Conservation (phyloP, 2,329 filamentous ascomycete genomes). For the Ramularia collo-cygni region DNA sequence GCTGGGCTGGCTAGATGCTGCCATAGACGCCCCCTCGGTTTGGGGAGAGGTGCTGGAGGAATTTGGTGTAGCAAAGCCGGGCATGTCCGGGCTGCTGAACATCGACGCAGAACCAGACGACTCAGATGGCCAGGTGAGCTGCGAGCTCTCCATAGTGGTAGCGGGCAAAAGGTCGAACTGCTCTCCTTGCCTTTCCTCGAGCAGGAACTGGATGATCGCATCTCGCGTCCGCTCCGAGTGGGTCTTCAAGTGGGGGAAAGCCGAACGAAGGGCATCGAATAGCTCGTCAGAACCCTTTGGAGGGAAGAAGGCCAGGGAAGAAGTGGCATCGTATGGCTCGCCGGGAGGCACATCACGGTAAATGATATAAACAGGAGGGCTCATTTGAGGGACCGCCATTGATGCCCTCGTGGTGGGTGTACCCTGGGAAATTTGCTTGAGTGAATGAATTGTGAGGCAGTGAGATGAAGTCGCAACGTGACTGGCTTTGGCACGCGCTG, state of each 20-base stretch:
- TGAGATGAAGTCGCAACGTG: too few relatives aligned
- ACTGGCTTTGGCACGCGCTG: too few relatives aligned
- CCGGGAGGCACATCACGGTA: constrained; percentile 23
- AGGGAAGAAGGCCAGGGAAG: constrained; percentile 28
- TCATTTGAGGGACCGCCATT: too few relatives aligned
- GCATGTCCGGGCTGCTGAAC: constrained; percentile 28
- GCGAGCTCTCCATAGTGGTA: constrained; percentile 16
- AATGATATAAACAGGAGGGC: constrained; percentile 22
- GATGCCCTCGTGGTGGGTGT: too few relatives aligned
- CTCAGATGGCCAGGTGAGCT: constrained; percentile 24
- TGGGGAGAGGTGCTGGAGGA: constrained; percentile 24
- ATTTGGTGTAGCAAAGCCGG: constrained; percentile 24
- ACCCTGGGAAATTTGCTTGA: too few relatives aligned
- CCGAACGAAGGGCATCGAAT: constrained; percentile 28
- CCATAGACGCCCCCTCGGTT: constrained; percentile 15
- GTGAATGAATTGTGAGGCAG: too few relatives aligned
- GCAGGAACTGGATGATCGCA: constrained; percentile 31
- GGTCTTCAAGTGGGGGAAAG: constrained; percentile 27
- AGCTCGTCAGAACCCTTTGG: constrained; percentile 33
- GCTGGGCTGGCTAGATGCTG: constrained; percentile 15
- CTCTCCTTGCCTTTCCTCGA: constrained; percentile 26
- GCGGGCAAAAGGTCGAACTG: constrained; percentile 20
- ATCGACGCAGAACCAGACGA: constrained; percentile 23
- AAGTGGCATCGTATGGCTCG: constrained; percentile 24
- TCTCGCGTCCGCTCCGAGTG: constrained; percentile 32